Percentiles rank a stretch among this genome's conserved stretches.
Conservation (phyloP, 176 grass and related monocot genomes). For the Secale cereale region DNA sequence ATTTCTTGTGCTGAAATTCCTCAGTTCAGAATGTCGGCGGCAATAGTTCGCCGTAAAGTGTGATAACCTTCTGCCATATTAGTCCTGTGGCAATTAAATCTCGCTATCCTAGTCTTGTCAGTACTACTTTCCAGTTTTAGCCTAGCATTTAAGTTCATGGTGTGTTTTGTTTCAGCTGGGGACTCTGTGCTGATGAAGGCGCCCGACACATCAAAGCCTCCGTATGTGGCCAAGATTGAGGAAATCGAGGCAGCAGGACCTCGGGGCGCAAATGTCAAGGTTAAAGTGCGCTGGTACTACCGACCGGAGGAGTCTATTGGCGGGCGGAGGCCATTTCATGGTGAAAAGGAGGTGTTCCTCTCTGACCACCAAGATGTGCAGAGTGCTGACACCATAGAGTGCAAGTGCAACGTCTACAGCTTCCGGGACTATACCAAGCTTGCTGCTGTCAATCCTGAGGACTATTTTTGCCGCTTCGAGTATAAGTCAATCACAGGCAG, state of each 20-base stretch:
- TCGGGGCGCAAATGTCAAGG: slow-evolving; percentile 56
- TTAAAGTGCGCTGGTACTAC: slow-evolving; percentile 84
- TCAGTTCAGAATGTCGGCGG: background rate
- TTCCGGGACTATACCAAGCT: slow-evolving; percentile 78
- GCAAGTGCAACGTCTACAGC: slow-evolving; percentile 74
- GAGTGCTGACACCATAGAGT: slow-evolving; percentile 90
- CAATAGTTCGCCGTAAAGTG: background rate
- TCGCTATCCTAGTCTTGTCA: background rate
- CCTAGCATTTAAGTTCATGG: background rate
- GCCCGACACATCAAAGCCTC: slow-evolving; percentile 51
- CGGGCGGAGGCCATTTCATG: slow-evolving; percentile 64
- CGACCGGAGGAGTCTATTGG: slow-evolving; percentile 90
- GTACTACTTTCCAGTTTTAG: background rate
- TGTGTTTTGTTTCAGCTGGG: slow-evolving; percentile 48
- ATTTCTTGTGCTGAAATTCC: background rate
- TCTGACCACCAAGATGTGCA: slow-evolving; percentile 93
- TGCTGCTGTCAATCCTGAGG: slow-evolving; percentile 61
- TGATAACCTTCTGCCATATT: background rate
- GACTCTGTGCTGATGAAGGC: slow-evolving; percentile 73
- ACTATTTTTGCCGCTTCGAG: slow-evolving; percentile 87
- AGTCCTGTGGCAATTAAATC: background rate
- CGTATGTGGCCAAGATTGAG: slow-evolving; percentile 80
- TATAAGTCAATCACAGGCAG: slow-evolving; percentile 71
- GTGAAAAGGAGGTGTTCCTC: slow-evolving; percentile 77
- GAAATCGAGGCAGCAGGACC: slow-evolving; percentile 57